These are phyloP conservation scores for Beauveria pseudobassiana DNA, from an alignment of 2,329 filamentous ascomycete species.

Conservation along the genomic window DNA sequence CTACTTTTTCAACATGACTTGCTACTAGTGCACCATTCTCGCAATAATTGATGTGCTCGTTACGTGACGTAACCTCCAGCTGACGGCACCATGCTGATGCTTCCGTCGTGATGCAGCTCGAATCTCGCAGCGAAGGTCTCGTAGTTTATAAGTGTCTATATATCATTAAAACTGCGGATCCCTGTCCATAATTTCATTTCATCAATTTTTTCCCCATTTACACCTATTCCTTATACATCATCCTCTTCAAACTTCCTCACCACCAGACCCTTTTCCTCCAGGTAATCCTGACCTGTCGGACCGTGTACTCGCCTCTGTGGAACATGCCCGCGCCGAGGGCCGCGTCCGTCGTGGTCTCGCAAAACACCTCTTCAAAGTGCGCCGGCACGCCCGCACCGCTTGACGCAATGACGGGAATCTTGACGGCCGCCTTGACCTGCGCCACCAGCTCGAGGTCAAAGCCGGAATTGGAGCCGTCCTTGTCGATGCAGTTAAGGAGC, in stretches of 20 bases:
- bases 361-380: constrained; percentile 89
- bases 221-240: constrained; percentile 21
- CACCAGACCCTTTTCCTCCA: constrained; percentile 62
- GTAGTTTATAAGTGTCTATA: neutral
- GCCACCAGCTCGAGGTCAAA: constrained; percentile 89
- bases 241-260: constrained; percentile 80
- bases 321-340: constrained; percentile 97
- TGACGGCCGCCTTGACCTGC: constrained; percentile 79
- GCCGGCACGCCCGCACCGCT: constrained; percentile 82
- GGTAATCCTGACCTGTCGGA: constrained; percentile 80
- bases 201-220: too few species aligned
- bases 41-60: too few species aligned
- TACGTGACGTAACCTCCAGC: too few species aligned
- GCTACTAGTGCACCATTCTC: too few species aligned
- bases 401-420: constrained; percentile 90
- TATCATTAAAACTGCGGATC: neutral
- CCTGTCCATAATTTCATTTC: neutral
- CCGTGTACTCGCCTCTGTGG: constrained; percentile 90
- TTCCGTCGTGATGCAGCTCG: neutral
- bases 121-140: neutral
- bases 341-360: constrained; percentile 78
- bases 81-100: too few species aligned
- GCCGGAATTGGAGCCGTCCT: constrained; percentile 87
- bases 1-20: too few species aligned
- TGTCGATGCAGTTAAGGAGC: constrained; percentile 94